phyloP scores from a whole-genome alignment of 805 yeast species.

The Tetrapisispora pingtungensis region DNA sequence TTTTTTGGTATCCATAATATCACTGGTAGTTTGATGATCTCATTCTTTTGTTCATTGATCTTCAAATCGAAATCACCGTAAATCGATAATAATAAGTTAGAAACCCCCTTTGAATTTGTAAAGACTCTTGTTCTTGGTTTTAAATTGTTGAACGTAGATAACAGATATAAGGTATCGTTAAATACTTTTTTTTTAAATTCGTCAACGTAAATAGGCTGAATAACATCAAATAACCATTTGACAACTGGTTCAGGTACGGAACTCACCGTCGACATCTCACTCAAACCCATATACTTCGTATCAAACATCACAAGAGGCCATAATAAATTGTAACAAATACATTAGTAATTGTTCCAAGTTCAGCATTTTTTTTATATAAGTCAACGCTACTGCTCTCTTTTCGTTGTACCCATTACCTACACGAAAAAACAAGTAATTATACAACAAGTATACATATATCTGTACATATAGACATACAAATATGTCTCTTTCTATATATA shows the following conservation, averaged over 20 bases:
- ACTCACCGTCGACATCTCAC: neutral
- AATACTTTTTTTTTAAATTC: conserved; percentile 27
- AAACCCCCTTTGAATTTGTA: conserved; percentile 46
- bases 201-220: conserved; percentile 35
- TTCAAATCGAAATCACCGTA: conserved; percentile 40
- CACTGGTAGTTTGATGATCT: conserved; percentile 36
- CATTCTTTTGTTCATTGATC: conserved; percentile 6
- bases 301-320: too few relatives aligned
- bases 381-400: too few relatives aligned
- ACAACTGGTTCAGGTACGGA: conserved; percentile 26
- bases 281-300: too few relatives aligned
- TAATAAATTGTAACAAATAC: too few relatives aligned
- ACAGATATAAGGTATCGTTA: conserved; percentile 43
- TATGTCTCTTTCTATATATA: too few relatives aligned
- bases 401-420: too few relatives aligned
- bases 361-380: too few relatives aligned
- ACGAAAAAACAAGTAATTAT: neutral
- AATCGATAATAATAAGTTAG: conserved; percentile 51
- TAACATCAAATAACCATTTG: conserved; percentile 49
- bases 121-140: conserved; percentile 61
- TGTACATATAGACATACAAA: too few relatives aligned
- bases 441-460: neutral
- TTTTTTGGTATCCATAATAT: conserved; percentile 68
- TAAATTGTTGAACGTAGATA: conserved; percentile 43
- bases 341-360: too few relatives aligned